Conservation (phyloP, 768 basidiomycete genomes). For the Leucosporidium creatinivorum region DNA sequence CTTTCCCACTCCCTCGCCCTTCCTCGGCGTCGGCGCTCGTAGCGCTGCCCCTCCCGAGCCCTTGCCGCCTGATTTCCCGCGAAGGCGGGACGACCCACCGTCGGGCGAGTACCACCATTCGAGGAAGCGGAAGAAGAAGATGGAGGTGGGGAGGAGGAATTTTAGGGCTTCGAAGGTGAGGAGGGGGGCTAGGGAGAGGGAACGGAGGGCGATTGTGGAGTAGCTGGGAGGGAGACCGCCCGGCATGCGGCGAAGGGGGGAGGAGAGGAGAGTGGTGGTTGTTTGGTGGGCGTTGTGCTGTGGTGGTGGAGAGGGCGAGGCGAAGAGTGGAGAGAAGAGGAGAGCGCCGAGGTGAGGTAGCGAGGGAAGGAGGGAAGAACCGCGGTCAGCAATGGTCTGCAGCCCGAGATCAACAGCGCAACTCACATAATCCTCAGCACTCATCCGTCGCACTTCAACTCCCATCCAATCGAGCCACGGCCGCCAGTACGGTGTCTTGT, state of each 20-base stretch:
- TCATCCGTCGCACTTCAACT: conserved; percentile 70
- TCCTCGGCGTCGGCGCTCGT: neutral
- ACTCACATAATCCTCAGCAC: conserved; percentile 61
- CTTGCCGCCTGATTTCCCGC: conserved; percentile 56
- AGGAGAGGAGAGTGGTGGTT: conserved; percentile 15
- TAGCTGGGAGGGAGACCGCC: conserved; percentile 9
- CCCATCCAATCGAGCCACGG: conserved; percentile 87
- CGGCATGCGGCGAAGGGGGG: conserved; percentile 24
- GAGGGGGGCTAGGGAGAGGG: conserved; percentile 54
- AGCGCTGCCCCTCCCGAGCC: neutral
- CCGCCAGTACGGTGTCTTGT: conserved; percentile 72
- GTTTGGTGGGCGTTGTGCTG: conserved; percentile 17
- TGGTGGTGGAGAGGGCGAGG: neutral
- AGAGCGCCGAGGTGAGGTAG: no score
- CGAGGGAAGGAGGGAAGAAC: no score
- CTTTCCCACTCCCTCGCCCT: neutral
- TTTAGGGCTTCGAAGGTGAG: conserved; percentile 68
- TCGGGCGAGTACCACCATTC: conserved; percentile 98
- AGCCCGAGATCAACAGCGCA: neutral
- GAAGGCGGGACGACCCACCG: conserved; percentile 71
- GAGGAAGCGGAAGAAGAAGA: conserved; percentile 91
- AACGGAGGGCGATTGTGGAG: conserved; percentile 35
- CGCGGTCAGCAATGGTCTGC: neutral
- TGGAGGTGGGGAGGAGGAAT: conserved; percentile 71
- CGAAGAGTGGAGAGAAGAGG: neutral